Conservation (phyloP, 2,329 filamentous ascomycete species). For the Aureobasidium musti region DNA sequence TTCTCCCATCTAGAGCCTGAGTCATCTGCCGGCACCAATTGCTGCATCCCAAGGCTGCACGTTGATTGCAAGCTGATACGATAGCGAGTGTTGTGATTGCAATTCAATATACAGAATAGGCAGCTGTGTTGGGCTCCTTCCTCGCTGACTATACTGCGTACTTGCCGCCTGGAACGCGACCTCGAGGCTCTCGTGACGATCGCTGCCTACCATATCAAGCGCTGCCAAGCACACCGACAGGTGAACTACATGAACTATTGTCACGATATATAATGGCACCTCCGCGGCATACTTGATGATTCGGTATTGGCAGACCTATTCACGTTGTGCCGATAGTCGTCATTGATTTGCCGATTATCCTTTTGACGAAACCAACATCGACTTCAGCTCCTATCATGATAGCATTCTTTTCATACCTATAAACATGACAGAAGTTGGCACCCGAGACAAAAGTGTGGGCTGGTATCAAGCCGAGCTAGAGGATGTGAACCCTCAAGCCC, state of each 20-base stretch:
- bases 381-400: too few relatives aligned
- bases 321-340: not conserved
- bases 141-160: too few relatives aligned
- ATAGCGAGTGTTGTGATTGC: too few relatives aligned
- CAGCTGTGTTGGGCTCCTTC: not conserved
- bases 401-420: not conserved
- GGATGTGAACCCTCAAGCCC: constrained; percentile 38
- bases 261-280: not conserved
- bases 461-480: constrained; percentile 41
- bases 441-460: constrained; percentile 27
- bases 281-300: not conserved
- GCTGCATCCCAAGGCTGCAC: not conserved
- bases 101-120: not conserved
- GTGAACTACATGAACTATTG: not conserved
- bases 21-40: not conserved
- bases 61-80: not conserved
- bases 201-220: too few relatives aligned
- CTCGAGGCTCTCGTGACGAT: not conserved
- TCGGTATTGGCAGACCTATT: not conserved
- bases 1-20: not conserved
- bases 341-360: not conserved
- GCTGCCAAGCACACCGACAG: not conserved
- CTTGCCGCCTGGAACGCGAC: not conserved
- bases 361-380: not conserved
- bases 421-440: constrained; percentile 21